These are phyloP conservation scores for Pythium guiyangense DNA, from an alignment of 352 stramenopile genomes.

Conservation along the genomic window DNA sequence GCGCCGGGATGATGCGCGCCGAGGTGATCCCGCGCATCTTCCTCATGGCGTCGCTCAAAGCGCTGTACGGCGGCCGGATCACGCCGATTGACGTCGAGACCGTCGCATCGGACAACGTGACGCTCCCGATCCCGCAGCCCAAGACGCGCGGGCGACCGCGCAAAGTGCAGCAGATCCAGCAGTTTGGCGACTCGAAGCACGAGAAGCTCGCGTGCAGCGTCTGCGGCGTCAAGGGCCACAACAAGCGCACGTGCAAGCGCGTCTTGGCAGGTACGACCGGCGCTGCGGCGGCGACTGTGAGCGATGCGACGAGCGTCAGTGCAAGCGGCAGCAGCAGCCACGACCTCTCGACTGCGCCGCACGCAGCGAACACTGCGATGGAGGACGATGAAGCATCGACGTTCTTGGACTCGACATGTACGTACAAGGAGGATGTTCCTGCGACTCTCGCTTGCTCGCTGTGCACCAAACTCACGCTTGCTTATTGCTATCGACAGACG, in stretches of 20 bases:
- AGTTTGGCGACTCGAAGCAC: constrained; percentile 60
- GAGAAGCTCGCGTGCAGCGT: constrained; percentile 77
- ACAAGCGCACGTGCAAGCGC: constrained; percentile 81
- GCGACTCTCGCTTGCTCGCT: no score
- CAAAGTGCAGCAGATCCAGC: constrained; percentile 80
- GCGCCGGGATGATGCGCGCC: constrained; percentile 51
- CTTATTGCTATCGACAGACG: not conserved
- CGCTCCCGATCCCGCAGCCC: constrained; percentile 42
- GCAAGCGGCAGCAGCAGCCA: constrained; percentile 4
- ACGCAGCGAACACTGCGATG: constrained; percentile 3
- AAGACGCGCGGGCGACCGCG: constrained; percentile 60
- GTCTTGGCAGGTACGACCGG: constrained; percentile 7
- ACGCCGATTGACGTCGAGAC: constrained; percentile 80
- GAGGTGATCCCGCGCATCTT: constrained; percentile 81
- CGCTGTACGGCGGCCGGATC: constrained; percentile 62
- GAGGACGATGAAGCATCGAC: constrained; percentile 14
- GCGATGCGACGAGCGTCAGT: not conserved
- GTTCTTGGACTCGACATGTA: constrained; percentile 18
- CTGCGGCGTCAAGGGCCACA: constrained; percentile 79
- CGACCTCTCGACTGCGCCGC: constrained; percentile 8
- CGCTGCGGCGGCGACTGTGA: not conserved
- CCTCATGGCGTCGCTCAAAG: constrained; percentile 72
- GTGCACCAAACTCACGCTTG: no score
- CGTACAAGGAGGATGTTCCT: not conserved
- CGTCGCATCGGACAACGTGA: constrained; percentile 53